Conservation (phyloP, 192 early-diverging fungal species). For the Borealophlyctis nickersoniae region DNA sequence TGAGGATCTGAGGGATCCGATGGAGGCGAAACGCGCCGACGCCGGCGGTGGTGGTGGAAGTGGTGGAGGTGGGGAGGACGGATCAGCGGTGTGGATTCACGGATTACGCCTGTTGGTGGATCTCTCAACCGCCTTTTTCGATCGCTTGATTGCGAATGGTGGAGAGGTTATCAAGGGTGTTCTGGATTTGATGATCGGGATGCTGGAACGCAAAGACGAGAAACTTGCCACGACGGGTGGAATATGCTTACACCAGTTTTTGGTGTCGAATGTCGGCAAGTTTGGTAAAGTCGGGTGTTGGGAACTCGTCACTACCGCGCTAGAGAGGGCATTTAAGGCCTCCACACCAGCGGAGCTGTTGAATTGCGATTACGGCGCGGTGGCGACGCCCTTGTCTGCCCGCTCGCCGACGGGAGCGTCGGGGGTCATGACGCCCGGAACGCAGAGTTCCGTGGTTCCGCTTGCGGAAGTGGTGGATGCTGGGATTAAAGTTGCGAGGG, state of each 20-base stretch:
- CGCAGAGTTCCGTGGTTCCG: neutral
- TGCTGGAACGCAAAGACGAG: constrained; percentile 45
- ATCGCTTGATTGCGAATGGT: constrained; percentile 16
- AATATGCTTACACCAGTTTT: constrained; percentile 50
- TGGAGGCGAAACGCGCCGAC: constrained; percentile 15
- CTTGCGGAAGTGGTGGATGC: constrained; percentile 18
- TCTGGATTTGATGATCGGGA: constrained; percentile 39
- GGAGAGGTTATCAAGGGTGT: constrained; percentile 28
- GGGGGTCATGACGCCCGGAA: neutral
- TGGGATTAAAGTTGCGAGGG: constrained; percentile 30
- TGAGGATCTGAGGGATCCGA: constrained; percentile 44
- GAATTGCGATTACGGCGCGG: constrained; percentile 36
- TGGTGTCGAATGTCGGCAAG: constrained; percentile 34
- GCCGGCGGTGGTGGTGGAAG: neutral
- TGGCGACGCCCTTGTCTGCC: neutral
- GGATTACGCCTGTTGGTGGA: constrained; percentile 46
- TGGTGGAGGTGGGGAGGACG: constrained; percentile 41
- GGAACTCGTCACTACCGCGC: constrained; percentile 32
- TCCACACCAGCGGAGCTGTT: constrained; percentile 49
- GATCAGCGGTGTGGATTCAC: constrained; percentile 45
- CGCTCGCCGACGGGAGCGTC: too few relatives aligned
- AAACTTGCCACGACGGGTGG: constrained; percentile 54
- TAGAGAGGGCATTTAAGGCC: constrained; percentile 40
- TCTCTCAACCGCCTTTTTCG: constrained; percentile 38
- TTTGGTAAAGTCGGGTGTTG: constrained; percentile 29